These are phyloP conservation scores for Oryza meyeriana DNA, from an alignment of 176 grass and related monocot species.

Conservation along the genomic window DNA sequence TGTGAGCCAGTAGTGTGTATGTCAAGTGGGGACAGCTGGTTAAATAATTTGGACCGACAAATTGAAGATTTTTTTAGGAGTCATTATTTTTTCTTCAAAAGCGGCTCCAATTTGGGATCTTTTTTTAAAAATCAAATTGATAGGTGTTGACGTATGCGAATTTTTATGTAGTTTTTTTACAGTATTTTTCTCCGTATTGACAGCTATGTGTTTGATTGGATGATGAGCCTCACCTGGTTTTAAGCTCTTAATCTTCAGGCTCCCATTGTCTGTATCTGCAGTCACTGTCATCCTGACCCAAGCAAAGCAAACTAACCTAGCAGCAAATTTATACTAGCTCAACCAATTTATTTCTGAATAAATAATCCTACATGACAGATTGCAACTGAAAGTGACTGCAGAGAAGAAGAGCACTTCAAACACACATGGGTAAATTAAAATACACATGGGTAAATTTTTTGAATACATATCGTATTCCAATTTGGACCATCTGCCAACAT, in stretches of 20 bases:
- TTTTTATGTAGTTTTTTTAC: not conserved
- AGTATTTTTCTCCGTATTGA: not conserved
- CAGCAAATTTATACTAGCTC: not conserved
- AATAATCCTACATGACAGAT: not conserved
- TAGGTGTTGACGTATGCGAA: not conserved
- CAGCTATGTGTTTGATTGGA: not conserved
- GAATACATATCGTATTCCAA: not conserved
- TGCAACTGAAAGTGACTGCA: not conserved
- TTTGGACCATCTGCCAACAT: not conserved
- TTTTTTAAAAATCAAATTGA: not conserved
- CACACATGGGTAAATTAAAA: not conserved
- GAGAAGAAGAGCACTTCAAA: not conserved
- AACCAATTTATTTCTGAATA: not conserved
- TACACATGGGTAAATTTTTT: not conserved
- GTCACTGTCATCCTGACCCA: not conserved
- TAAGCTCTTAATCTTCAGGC: not conserved
- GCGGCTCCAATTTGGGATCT: not conserved
- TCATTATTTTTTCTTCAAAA: not conserved
- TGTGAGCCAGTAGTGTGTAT: not conserved
- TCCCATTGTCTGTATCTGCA: not conserved
- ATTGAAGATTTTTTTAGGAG: not conserved
- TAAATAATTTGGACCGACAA: conserved; percentile 16
- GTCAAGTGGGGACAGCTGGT: conserved; percentile 21
- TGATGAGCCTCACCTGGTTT: not conserved
- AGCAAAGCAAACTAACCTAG: not conserved